Evolutionary conservation across 768 basidiomycete species (phyloP).

Genomic region (Gloeostereum incarnatum): DNA sequence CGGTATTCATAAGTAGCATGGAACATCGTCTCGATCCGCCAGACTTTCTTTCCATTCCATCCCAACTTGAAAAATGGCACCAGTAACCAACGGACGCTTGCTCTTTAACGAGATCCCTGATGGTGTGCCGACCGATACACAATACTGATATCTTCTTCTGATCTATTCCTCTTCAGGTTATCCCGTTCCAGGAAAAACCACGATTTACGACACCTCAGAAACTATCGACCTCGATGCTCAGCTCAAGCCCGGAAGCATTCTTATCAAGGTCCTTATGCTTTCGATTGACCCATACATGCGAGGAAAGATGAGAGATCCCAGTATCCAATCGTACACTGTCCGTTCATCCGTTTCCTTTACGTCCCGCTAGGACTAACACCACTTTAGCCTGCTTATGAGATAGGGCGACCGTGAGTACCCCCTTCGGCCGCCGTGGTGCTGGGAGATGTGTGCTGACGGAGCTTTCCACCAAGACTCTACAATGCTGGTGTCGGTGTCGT

Average conservation of each 20-base stretch:
- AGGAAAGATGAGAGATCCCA: conserved; percentile 16
- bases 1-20: no score
- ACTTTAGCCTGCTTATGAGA: conserved; percentile 3
- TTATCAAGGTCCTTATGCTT: conserved; percentile 25
- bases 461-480: conserved; percentile 4
- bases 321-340: conserved; percentile 10
- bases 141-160: no score
- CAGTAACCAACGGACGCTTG: no score
- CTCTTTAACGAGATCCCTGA: no score
- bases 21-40: no score
- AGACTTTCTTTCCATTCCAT: no score
- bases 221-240: conserved; percentile 26
- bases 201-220: conserved; percentile 15
- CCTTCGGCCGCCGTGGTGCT: no score
- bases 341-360: not conserved
- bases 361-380: no score
- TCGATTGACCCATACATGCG: conserved; percentile 26
- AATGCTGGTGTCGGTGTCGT: conserved; percentile 11
- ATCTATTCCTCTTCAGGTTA: no score
- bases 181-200: conserved; percentile 17
- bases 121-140: no score
- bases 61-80: no score
- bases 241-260: conserved; percentile 15
- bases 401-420: conserved; percentile 9
- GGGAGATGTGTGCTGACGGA: not conserved